These are phyloP conservation scores for Clarireedia paspali DNA, from an alignment of 2,329 filamentous ascomycete species.

Conservation along the genomic window DNA sequence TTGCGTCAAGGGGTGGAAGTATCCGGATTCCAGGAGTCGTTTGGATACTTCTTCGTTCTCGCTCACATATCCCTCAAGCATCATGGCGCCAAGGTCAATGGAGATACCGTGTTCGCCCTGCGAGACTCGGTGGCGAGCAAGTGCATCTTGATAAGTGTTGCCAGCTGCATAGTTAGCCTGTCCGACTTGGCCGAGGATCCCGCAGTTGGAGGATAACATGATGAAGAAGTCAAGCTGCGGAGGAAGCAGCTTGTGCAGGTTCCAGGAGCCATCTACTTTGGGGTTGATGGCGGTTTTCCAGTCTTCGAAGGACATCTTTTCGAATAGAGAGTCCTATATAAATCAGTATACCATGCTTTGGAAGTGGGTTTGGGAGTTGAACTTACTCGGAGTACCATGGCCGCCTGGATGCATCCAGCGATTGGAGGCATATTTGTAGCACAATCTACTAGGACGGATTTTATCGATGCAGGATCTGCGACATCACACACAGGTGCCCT, in stretches of 20 bases:
- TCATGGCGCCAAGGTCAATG: not conserved
- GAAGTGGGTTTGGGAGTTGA: not conserved
- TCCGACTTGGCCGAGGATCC: constrained; percentile 11
- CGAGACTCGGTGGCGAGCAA: constrained; percentile 8
- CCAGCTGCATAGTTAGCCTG: constrained; percentile 20
- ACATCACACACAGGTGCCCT: not conserved
- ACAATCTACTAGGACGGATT: not conserved
- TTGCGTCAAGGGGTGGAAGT: not conserved
- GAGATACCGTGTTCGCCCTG: not conserved
- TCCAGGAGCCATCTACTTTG: not conserved
- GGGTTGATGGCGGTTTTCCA: not conserved
- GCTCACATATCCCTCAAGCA: not conserved
- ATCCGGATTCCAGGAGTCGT: not conserved
- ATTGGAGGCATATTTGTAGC: constrained; percentile 27
- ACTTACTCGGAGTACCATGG: constrained; percentile 32
- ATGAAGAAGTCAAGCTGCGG: constrained; percentile 27
- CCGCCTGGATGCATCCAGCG: constrained; percentile 38
- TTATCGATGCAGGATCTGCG: constrained; percentile 25
- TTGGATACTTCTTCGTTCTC: not conserved
- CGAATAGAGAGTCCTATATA: not conserved
- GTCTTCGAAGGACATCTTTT: not conserved
- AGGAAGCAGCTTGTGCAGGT: not conserved
- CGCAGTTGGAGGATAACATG: constrained; percentile 30
- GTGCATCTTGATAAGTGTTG: constrained; percentile 24
- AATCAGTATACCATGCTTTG: not conserved